Percentiles rank a stretch among this genome's conserved stretches.
phyloP scores from a whole-genome alignment of 2,329 filamentous ascomycete species.

The Colletotrichum musae region DNA sequence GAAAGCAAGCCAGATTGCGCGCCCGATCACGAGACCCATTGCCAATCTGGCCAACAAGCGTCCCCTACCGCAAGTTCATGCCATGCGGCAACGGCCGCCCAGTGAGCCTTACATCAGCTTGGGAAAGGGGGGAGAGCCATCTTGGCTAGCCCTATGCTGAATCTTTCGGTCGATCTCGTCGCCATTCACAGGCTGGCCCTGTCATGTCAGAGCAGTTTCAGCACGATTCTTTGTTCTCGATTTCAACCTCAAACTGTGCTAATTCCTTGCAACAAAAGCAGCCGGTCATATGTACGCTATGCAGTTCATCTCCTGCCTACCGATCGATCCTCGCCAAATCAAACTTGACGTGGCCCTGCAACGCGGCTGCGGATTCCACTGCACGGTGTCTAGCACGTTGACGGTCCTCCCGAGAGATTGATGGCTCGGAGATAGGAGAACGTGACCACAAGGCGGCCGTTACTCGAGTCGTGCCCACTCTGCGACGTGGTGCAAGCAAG shows the following conservation, averaged over 20 bases:
- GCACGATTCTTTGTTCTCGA: background rate
- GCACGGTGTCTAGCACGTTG: background rate
- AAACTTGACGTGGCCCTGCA: background rate
- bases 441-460: background rate
- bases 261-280: background rate
- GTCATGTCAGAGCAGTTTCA: background rate
- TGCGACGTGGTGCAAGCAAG: background rate
- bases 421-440: too few relatives aligned
- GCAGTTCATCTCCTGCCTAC: background rate
- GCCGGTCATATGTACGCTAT: background rate
- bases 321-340: background rate
- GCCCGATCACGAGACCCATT: too few relatives aligned
- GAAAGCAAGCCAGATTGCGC: too few relatives aligned
- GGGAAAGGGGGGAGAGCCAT: too few relatives aligned
- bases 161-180: slow-evolving; percentile 24
- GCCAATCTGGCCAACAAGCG: too few relatives aligned
- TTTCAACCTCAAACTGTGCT: slow-evolving; percentile 8
- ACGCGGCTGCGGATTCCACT: background rate
- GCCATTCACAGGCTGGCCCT: slow-evolving; percentile 1
- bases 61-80: too few relatives aligned
- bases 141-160: slow-evolving; percentile 3
- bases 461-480: background rate
- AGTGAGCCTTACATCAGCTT: too few relatives aligned
- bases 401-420: too few relatives aligned
- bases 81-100: too few relatives aligned